Evolutionary conservation across 2,329 filamentous ascomycete genomes (phyloP).

Genomic region (Alternaria brassicicola): DNA sequence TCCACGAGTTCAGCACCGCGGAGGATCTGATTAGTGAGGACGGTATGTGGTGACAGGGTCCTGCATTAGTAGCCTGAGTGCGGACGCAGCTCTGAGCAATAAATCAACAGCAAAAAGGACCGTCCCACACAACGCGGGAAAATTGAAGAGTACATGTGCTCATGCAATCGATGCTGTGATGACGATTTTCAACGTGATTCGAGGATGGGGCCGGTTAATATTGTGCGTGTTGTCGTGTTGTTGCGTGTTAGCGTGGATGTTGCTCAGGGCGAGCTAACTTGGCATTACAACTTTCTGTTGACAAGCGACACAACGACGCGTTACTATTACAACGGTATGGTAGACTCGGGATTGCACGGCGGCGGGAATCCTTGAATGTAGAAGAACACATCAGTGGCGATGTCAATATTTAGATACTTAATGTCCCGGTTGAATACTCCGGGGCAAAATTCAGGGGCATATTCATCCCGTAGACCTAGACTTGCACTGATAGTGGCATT

Average conservation of each 20-base stretch:
- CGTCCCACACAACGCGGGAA: not conserved
- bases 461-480: not conserved
- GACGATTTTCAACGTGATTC: not conserved
- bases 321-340: not conserved
- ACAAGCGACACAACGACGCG: not conserved
- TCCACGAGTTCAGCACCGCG: constrained; percentile 3
- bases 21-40: constrained; percentile 13
- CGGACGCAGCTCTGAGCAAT: constrained; percentile 5
- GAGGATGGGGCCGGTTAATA: not conserved
- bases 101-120: not conserved
- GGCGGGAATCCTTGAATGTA: not conserved
- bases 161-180: not conserved
- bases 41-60: not conserved
- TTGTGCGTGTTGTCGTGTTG: not conserved
- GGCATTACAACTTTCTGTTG: not conserved
- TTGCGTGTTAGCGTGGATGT: not conserved
- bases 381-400: not conserved
- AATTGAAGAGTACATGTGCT: not conserved
- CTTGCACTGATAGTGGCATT: not conserved
- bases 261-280: not conserved
- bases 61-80: not conserved
- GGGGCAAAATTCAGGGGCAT: not conserved
- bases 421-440: not conserved
- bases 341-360: not conserved
- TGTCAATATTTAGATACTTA: not conserved